A percentile compares a stretch with the other conserved stretches of the same genome.
phyloP scores from a whole-genome alignment of 2,329 filamentous ascomycete species.

The Colletotrichum brevisporum region DNA sequence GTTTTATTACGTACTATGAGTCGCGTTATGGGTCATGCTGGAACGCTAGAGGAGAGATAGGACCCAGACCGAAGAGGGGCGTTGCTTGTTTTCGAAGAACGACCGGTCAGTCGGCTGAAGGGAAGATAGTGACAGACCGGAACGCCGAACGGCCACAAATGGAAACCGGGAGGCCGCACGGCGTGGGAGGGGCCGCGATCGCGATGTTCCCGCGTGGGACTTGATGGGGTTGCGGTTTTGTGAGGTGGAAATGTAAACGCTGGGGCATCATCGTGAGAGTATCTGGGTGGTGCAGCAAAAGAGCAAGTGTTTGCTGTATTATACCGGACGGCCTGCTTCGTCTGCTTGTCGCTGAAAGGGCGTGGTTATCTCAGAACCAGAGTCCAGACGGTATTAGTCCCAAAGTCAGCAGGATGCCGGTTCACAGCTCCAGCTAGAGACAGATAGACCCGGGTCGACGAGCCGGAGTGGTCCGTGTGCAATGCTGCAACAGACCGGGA shows the following conservation, averaged over 20 bases:
- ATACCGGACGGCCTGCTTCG: no score
- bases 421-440: no score
- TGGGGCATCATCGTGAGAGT: no score
- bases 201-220: constrained; percentile 9
- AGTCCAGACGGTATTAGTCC: no score
- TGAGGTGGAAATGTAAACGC: no score
- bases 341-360: no score
- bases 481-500: constrained; percentile 19
- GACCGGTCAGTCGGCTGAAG: constrained; percentile 1
- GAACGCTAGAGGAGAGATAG: constrained; percentile 23
- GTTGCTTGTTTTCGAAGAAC: constrained; percentile 1
- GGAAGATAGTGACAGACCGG: constrained; percentile 36
- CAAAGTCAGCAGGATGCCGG: no score
- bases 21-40: constrained; percentile 22
- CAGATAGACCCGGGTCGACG: neutral
- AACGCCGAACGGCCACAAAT: constrained; percentile 16
- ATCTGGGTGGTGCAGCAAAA: no score
- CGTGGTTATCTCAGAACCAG: no score
- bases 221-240: neutral
- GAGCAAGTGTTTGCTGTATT: no score
- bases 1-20: constrained; percentile 38
- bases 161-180: constrained; percentile 14
- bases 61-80: constrained; percentile 36
- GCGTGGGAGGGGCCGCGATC: constrained; percentile 7
- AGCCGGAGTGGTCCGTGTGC: neutral